A percentile compares a stretch with the other conserved stretches of the same genome.
phyloP scores from a whole-genome alignment of 768 basidiomycete species.

The Daedalea quercina region DNA sequence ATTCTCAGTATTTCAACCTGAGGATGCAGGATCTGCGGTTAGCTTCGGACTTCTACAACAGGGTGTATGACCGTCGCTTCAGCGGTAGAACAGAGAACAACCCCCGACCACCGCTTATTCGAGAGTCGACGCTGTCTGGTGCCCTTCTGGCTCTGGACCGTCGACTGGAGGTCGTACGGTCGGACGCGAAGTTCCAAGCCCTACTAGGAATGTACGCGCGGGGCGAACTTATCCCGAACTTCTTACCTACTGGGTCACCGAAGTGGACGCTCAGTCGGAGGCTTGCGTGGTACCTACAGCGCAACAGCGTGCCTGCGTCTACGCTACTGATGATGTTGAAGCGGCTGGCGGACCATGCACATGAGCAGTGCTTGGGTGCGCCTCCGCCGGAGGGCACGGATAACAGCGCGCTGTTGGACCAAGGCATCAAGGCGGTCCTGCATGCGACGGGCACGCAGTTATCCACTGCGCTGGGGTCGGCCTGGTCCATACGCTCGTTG shows the following conservation, averaged over 20 bases:
- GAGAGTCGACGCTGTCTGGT: conserved; percentile 66
- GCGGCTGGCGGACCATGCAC: conserved; percentile 56
- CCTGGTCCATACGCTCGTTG: conserved; percentile 66
- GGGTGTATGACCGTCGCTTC: conserved; percentile 68
- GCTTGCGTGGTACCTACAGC: conserved; percentile 66
- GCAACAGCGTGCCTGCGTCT: conserved; percentile 65
- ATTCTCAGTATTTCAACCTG: conserved; percentile 57
- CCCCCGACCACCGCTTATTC: conserved; percentile 56
- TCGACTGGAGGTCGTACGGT: conserved; percentile 42
- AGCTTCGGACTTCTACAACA: conserved; percentile 69
- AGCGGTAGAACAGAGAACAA: conserved; percentile 66
- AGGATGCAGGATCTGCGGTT: conserved; percentile 70
- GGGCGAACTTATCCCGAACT: conserved; percentile 34
- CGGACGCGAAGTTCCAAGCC: conserved; percentile 31
- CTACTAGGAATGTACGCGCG: conserved; percentile 50
- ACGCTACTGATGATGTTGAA: conserved; percentile 57
- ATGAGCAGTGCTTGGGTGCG: conserved; percentile 43
- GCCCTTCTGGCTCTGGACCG: conserved; percentile 57
- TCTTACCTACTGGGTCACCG: conserved; percentile 8
- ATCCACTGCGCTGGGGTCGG: conserved; percentile 60
- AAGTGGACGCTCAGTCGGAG: conserved; percentile 26
- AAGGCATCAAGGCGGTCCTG: conserved; percentile 78
- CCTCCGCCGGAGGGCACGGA: conserved; percentile 46
- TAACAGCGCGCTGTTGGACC: conserved; percentile 30
- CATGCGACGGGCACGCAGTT: conserved; percentile 82